Evolutionary conservation across 352 stramenopile genomes (phyloP), one percentile per base, ranked within the genome.

Genomic region (Phytopythium helicoides): DNA sequence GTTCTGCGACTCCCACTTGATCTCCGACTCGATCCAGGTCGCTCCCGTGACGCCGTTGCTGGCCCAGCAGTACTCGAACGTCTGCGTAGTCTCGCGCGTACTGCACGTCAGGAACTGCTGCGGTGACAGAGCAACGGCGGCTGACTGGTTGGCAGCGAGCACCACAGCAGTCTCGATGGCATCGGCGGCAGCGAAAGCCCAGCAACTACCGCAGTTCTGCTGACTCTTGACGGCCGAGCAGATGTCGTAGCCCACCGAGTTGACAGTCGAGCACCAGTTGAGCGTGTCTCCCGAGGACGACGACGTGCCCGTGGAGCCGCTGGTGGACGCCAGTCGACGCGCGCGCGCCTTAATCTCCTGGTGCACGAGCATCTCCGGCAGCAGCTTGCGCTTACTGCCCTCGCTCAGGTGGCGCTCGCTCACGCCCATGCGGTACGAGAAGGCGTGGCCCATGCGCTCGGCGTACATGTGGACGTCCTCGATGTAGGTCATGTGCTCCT

Each of bases 161-260:
- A 72, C 70, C 0, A 92, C 81, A 0, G 81, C 81, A 16, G 81
- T 89, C 53, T 92, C 81, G 34, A 92, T 92, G 21, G 81, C 72
- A 59, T 92, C 81, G 0, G 79, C 71, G 1, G 81, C 81, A 14
- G 79, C 81, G 31, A 92, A 92, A 1, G 81, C 79, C 81, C 81
- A 92, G 60, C 81, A 92, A 54, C 75, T 88, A n/a, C 81, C 81
- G 49, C 81, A 92, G 46, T 86, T 87, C 37, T 86, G 66, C 56
- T 92, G 81, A 48, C 81, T 90, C 64, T 92, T 92, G 19, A 92
- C 74, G 10, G 66, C 72, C 36, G 79, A 76, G 52, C 81, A 92
- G 28, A 92, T 76, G 50, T 61, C 87, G 52, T 72, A 76, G 36
- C 58, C 64, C 40, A 85, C 66, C 7, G 81, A 74, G 61, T 92